Base-by-base conservation (phyloP, 2,329 filamentous ascomycete genomes). In the Colletotrichum navitas region DNA sequence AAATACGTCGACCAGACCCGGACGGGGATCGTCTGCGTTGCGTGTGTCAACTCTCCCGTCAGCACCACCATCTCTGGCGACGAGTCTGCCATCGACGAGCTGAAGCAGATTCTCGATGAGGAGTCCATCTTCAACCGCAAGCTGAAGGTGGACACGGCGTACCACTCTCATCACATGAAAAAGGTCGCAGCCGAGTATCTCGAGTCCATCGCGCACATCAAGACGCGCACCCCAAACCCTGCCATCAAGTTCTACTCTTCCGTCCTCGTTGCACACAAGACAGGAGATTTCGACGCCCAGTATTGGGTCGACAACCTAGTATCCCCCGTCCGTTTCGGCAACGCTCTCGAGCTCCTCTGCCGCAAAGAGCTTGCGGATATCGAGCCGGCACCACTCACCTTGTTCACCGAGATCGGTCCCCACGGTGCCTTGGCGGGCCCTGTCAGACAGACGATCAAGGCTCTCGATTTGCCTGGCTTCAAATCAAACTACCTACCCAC, bases 11-110 rank as follows among this genome's bases (percentile, higher is more conserved):
- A 51, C 5, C 64, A 24, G 45, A 24, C 71, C 11, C 72, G 73
- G 4, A 60, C 76, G 2, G 54, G 73, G 14, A 68, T 74, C 10
- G 66, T 78, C 34, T 73, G 59, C 1, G 76, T 80, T 14, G 79
- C 79, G 1, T 87, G 86, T 74, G 82, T 85, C 74, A 89, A 89
- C 79, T 86, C 85, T 29, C 86, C 87, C 0, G 78, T 79, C 1
- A 88, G 83, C 26, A 76, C 86, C 11, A 89, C 87, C 0, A 80
- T 88, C 0, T 87, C 87, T 16, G 70, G 70, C 29, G 65, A 68
- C 47, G 41, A 29, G 2, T 14, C 36, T 3, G 65, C 60, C 3
- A 47, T 72, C n/a, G 81, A 80, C 67, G 78, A 76, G 55, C 61
- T 80, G 14, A 81, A 76, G 0, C 67, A 70, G 1, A 24, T 77